A percentile compares a stretch with the other conserved stretches of the same genome.
Conservation (phyloP, 169 alveolate species). For the Plasmodium malariae region DNA sequence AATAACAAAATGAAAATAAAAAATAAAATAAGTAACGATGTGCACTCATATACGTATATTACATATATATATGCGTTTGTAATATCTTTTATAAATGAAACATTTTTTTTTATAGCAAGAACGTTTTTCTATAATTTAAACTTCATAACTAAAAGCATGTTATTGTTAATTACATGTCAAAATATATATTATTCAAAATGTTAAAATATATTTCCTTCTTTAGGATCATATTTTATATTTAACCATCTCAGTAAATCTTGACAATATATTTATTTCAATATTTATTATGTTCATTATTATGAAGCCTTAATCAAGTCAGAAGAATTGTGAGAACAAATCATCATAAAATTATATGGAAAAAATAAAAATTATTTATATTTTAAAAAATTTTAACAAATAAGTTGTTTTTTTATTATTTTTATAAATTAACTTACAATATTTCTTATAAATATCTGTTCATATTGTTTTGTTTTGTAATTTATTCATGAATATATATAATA, state of each 20-base stretch:
- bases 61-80: constrained; percentile 5
- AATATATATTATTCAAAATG: not conserved
- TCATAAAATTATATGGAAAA: too few relatives aligned
- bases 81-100: not conserved
- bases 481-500: too few relatives aligned
- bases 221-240: not conserved
- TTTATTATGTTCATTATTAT: too few relatives aligned
- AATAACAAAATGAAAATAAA: not conserved
- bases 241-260: too few relatives aligned
- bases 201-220: not conserved
- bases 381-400: too few relatives aligned
- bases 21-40: not conserved
- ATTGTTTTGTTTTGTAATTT: too few relatives aligned
- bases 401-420: too few relatives aligned
- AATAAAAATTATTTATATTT: too few relatives aligned
- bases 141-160: not conserved
- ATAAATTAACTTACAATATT: too few relatives aligned
- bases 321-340: not conserved
- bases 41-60: not conserved
- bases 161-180: not conserved
- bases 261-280: not conserved
- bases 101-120: not conserved
- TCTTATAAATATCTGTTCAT: too few relatives aligned
- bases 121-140: not conserved
- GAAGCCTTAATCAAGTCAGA: not conserved